Percentiles rank a stretch among this genome's conserved stretches.
phyloP scores from a whole-genome alignment of 148 eudicot genomes.

The Rhododendron mucronatum region DNA sequence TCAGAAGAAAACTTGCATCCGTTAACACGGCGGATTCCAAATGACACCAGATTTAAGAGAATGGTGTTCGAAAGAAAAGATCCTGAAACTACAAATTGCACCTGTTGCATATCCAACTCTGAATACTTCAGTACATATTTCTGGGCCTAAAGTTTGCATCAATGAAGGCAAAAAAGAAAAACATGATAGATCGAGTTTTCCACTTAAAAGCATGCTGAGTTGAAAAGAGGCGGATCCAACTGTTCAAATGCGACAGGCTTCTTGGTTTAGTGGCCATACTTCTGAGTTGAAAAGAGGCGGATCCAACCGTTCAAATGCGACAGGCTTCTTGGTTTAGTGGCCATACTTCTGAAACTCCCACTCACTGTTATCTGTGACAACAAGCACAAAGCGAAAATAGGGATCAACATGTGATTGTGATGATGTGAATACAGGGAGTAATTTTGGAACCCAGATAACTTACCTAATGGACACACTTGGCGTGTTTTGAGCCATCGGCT shows the following conservation, averaged over 20 bases:
- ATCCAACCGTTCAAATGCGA: not conserved
- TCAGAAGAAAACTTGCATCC: not conserved
- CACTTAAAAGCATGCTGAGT: not conserved
- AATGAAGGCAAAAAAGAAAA: not conserved
- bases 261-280: constrained; percentile 42
- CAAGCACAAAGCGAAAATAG: not conserved
- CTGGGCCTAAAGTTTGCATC: not conserved
- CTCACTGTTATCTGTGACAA: constrained; percentile 70
- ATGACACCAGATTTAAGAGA: not conserved
- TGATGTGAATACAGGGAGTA: not conserved
- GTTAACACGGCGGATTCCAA: not conserved
- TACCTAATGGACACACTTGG: constrained; percentile 88
- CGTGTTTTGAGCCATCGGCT: constrained; percentile 95
- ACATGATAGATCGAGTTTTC: not conserved
- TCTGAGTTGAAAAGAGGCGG: not conserved
- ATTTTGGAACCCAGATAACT: not conserved
- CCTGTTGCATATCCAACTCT: not conserved
- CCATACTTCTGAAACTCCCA: constrained; percentile 98
- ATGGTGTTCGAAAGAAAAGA: not conserved
- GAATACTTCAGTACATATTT: not conserved
- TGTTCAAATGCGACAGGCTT: not conserved
- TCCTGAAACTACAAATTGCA: not conserved
- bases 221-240: not conserved
- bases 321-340: constrained; percentile 30
- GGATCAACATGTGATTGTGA: not conserved